Evolutionary conservation across 2,329 filamentous ascomycete genomes (phyloP).

Genomic region (Colletotrichum noveboracense): DNA sequence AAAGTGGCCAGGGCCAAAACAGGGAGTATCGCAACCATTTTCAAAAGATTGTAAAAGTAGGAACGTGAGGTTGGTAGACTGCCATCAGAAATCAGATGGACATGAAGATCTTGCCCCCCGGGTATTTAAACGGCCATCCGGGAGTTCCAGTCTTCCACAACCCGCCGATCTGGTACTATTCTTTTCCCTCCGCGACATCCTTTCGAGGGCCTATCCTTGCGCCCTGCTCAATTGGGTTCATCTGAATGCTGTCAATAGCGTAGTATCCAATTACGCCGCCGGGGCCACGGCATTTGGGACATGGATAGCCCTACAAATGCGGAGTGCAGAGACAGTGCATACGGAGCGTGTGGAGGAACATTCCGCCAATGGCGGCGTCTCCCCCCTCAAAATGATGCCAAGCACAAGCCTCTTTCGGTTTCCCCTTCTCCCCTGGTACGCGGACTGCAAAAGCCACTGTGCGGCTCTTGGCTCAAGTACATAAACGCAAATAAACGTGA

Average conservation of each 20-base stretch:
- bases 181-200: background rate
- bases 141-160: background rate
- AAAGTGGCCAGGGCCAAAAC: background rate
- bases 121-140: background rate
- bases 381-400: background rate
- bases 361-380: background rate
- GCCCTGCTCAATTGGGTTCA: background rate
- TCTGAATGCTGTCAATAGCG: background rate
- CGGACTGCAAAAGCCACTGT: background rate
- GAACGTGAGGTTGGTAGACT: background rate
- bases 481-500: background rate
- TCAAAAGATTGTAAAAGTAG: background rate
- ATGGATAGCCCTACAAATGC: background rate
- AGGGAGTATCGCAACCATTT: conserved; percentile 4
- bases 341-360: background rate
- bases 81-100: background rate
- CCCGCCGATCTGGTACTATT: background rate
- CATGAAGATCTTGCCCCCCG: background rate
- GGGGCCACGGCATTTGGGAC: background rate
- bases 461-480: background rate
- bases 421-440: background rate
- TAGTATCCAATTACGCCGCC: background rate
- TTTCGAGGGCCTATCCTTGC: background rate
- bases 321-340: background rate
- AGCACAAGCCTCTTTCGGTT: background rate